Evolutionary conservation across 2,329 filamentous ascomycete species (phyloP).

Genomic region (Pestalotiopsis sp.): DNA sequence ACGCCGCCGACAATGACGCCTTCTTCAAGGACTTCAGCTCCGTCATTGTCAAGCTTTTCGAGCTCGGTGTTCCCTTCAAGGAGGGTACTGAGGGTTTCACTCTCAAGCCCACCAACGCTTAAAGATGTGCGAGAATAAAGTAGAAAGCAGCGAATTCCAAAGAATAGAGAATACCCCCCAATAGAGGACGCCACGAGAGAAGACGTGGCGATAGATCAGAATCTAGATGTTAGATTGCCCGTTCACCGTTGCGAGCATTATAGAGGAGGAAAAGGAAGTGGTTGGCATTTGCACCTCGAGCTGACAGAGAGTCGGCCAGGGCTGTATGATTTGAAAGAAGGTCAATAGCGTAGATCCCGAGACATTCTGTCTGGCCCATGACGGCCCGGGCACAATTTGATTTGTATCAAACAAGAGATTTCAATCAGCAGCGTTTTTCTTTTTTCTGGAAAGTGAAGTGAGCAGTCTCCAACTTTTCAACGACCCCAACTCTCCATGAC

Average conservation of each 20-base stretch:
- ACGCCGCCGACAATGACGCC: constrained; percentile 84
- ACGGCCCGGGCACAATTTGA: no score
- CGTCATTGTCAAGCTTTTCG: constrained; percentile 81
- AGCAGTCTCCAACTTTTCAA: background rate
- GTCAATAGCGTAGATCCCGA: no score
- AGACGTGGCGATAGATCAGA: background rate
- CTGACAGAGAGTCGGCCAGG: no score
- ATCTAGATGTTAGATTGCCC: background rate
- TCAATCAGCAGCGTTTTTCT: background rate
- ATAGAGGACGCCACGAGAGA: background rate
- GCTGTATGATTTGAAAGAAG: no score
- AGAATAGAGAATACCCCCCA: background rate
- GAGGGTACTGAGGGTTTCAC: constrained; percentile 61
- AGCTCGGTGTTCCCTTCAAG: constrained; percentile 89
- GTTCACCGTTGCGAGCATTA: background rate
- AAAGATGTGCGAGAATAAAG: constrained; percentile 12
- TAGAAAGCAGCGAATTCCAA: background rate
- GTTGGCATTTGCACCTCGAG: background rate
- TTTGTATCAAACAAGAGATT: no score
- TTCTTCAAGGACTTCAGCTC: constrained; percentile 94
- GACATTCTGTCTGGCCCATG: no score
- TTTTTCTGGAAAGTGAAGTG: background rate
- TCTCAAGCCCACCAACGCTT: constrained; percentile 61
- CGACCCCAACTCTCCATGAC: background rate
- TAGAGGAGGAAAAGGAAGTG: background rate